Evolutionary conservation across 1,284 basidiomycete genomes (phyloP), one percentile per base, ranked within the genome.

Genomic region (Cronartium ribicola): DNA sequence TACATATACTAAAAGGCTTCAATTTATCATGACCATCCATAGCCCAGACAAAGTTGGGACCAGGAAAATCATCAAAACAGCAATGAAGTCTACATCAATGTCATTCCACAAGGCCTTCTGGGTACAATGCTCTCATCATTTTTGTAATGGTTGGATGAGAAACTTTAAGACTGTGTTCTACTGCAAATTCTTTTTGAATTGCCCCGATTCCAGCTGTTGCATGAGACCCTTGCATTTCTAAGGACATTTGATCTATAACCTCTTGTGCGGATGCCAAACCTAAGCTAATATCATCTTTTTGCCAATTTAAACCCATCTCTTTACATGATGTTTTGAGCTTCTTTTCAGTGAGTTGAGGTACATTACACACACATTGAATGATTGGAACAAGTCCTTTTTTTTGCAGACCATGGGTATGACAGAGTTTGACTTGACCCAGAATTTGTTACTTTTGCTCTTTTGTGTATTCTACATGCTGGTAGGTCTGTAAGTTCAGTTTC

Each of bases 21-120:
- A 65, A 44, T 17, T 65, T 65, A 22, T 65, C 63, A 44, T 65
- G 63, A 11, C 63, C 40, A 65, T 65, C 41, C 29, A n/a, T 14
- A 4, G 63, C 14, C 63, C 63, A 65, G 13, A 64, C 37, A 13
- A 29, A 11, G n/a, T 65, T 65, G 14, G 41, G 40, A 20, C 40
- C 63, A 65, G 29, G 41, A 17, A 29, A 1, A 29, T 29, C 29
- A 29, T 29, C 1, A 1, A 29, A 2, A 29, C 2, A 2, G 29
- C 2, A 2, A 29, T 29, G 29, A 1, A 29, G 29, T 29, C 29
- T 29, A 29, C 2, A 29, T 29, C 1, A 29, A 29, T 29, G 2
- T 29, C 29, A 29, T 29, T 29, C 29, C 2, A 2, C 29, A 29
- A 29, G 29, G 29, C 29, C 29, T 29, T 29, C 29, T 29, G 29